Percentiles rank a stretch among this genome's conserved stretches.
phyloP scores from a whole-genome alignment of 2,329 filamentous ascomycete genomes.

The Penicillium sp. region DNA sequence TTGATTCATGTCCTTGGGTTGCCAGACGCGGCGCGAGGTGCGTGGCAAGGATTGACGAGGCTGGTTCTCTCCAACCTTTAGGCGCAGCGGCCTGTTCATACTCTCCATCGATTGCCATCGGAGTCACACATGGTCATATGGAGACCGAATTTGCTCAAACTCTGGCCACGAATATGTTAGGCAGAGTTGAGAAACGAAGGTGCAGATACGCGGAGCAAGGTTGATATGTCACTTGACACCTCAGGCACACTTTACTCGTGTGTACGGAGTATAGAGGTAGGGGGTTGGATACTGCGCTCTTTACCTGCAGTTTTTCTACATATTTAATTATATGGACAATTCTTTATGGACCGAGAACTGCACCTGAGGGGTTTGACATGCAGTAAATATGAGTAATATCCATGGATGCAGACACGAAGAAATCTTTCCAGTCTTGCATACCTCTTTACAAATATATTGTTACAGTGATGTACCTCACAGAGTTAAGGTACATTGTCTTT shows the following conservation, averaged over 20 bases:
- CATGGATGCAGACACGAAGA: too few relatives aligned
- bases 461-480: too few relatives aligned
- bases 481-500: too few relatives aligned
- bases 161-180: neutral
- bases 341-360: too few relatives aligned
- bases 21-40: constrained; percentile 83
- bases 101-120: constrained; percentile 31
- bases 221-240: constrained; percentile 21
- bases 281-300: too few relatives aligned
- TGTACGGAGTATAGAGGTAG: neutral
- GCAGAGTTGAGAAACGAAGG: neutral
- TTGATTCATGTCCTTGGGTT: constrained; percentile 62
- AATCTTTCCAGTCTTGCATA: too few relatives aligned
- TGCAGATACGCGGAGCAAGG: constrained; percentile 9
- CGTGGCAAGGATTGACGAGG: constrained; percentile 80
- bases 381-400: too few relatives aligned
- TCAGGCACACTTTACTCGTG: constrained; percentile 15
- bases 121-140: constrained; percentile 14
- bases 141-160: neutral
- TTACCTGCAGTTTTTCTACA: too few relatives aligned
- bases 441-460: too few relatives aligned
- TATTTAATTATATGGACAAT: too few relatives aligned
- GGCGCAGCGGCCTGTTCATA: constrained; percentile 15
- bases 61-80: constrained; percentile 33
- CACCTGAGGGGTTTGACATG: too few relatives aligned